Base-by-base conservation (phyloP, 768 basidiomycete species). In the Cyathus striatus region DNA sequence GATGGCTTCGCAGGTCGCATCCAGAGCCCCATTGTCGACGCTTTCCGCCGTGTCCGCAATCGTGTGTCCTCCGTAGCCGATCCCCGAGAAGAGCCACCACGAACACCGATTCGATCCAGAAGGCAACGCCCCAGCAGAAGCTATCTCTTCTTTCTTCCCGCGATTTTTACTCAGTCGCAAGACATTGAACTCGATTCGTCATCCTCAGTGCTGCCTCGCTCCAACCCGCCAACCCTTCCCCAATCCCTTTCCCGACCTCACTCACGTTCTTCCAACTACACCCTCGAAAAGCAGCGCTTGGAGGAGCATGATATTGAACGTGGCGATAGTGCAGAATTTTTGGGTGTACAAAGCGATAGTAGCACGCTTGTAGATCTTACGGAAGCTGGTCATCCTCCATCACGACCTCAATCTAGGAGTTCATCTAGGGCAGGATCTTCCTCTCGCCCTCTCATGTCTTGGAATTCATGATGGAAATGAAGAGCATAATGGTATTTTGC, bases 101-200 rank as follows among this genome's bases (percentile, higher is more conserved):
- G 76, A 22, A 72, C 75, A 1, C 72, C 78, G 32, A 54, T 73
- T 35, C 73, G 76, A 37, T 60, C 68, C 36, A 63, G 76, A 43
- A 68, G 76, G 44, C 66, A 69, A 44, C 59, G 65, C 13, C 54
- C 57, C 43, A 73, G 74, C 38, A 74, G 80, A 30, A 81, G 84
- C 24, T 77, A 87, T 30, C 62, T 90, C 38, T 90, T 86, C 64
- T 89, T 90, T 71, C 72, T 91, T 39, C 89, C 89, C 17, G 85
- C 87, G 24, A 81, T 88, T 52, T 85, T 90, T 58, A 72, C 84
- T 3, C 69, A 78, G 44, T 48, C 65, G 4, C 64, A 64, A 34
- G 71, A 75, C 43, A 64, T 77, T 37, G 75, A 76, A 50, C 58
- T 75, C 10, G 66, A 66, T 32, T 49, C 58, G 30, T 47, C 63